Conservation (phyloP, 140 eudicot genomes). For the Ambrosia hybrid region DNA sequence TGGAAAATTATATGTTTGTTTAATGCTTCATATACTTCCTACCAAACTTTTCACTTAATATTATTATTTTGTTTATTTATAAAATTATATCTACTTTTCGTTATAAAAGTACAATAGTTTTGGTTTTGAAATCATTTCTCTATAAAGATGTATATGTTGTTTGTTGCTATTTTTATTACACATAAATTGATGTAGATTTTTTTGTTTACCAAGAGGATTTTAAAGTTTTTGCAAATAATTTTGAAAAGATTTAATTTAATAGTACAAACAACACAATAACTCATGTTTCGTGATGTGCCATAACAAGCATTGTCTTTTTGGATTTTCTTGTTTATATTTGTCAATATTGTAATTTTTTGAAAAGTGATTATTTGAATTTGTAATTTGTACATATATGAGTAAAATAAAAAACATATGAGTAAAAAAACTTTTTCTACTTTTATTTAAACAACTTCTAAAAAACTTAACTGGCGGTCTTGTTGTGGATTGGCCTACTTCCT, state of each 20-base stretch:
- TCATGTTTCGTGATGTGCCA: neutral
- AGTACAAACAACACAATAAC: neutral
- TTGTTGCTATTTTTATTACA: neutral
- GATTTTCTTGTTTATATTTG: neutral
- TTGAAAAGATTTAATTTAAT: neutral
- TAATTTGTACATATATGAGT: neutral
- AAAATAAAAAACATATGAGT: neutral
- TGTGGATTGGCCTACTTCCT: too few species aligned
- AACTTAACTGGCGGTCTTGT: too few species aligned
- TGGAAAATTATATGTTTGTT: constrained; percentile 23
- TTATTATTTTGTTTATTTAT: neutral
- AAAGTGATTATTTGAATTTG: neutral
- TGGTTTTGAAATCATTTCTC: neutral
- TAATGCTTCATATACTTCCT: constrained; percentile 39
- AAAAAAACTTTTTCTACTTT: neutral
- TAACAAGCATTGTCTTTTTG: neutral
- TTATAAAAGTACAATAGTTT: neutral
- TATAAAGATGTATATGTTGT: neutral
- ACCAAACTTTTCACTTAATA: constrained; percentile 15
- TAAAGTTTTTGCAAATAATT: neutral
- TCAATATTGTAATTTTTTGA: neutral
- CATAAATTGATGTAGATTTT: neutral
- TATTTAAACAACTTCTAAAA: too few species aligned
- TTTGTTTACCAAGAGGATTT: neutral
- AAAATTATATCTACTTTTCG: too few species aligned